phyloP scores from a whole-genome alignment of 1,139 yeast genomes.

The Starmera stellimalicola region DNA sequence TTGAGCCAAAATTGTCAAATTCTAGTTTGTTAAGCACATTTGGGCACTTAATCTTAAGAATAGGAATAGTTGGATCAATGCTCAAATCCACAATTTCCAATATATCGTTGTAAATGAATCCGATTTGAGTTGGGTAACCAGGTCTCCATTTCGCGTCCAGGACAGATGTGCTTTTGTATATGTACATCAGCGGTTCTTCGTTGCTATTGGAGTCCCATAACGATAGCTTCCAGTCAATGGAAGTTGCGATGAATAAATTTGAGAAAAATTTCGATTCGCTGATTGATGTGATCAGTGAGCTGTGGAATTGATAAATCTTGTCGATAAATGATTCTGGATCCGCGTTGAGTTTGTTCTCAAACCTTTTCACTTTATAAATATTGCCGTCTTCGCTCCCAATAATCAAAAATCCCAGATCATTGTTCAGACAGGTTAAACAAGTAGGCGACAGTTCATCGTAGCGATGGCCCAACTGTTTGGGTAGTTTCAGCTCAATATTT shows the following conservation, averaged over 20 bases:
- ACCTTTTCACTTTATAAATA: constrained; percentile 32
- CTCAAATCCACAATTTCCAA: constrained; percentile 17
- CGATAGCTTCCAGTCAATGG: constrained; percentile 17
- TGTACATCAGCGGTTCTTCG: constrained; percentile 10
- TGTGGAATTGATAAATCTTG: constrained; percentile 15
- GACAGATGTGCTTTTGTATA: constrained; percentile 15
- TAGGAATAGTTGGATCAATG: constrained; percentile 14
- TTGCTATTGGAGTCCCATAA: constrained; percentile 13
- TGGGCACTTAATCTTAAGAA: constrained; percentile 7
- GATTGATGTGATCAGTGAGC: constrained; percentile 13
- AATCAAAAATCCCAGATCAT: constrained; percentile 29
- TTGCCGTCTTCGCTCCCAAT: constrained; percentile 40
- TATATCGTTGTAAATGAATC: constrained; percentile 12
- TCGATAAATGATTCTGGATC: constrained; percentile 13
- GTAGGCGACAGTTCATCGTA: constrained; percentile 33
- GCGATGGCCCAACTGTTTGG: constrained; percentile 16
- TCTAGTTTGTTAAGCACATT: constrained; percentile 10
- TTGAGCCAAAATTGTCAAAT: constrained; percentile 12
- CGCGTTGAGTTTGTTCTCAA: constrained; percentile 23
- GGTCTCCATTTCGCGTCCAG: constrained; percentile 15
- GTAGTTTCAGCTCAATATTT: constrained; percentile 19
- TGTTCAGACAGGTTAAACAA: constrained; percentile 21
- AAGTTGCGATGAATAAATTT: constrained; percentile 11
- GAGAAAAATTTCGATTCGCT: constrained; percentile 8
- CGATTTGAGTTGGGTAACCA: constrained; percentile 13